Base-by-base conservation (phyloP, 116 monocot species). In the Papilionanthe hybrid region DNA sequence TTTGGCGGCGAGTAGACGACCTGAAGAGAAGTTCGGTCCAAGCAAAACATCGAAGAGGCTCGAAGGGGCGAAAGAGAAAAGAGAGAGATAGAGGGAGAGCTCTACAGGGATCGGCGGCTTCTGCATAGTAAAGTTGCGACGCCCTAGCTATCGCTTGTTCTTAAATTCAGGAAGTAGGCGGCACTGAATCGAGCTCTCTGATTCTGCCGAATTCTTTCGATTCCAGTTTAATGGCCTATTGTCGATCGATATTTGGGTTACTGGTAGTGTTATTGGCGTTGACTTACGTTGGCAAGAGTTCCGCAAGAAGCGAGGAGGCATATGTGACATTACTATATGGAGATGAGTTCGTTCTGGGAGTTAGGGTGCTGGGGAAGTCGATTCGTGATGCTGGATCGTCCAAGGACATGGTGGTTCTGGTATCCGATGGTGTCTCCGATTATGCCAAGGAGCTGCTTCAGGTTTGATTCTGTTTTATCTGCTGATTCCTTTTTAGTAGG, bases 281-380 rank as follows among this genome's bases (percentile, higher is more conserved):
- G 30, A 7, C 75, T 49, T 12, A 27, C n/a, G 66, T 75, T 37
- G 81, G 50, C 25, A 37, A 42, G 7, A 50, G 84, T 28, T 49
- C 43, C 55, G 72, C 69, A 12, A 60, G 42, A 72, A 77, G 81
- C 55, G 80, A 86, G 28, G 92, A 94, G 78, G 98, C 95, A 1
- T 99, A 94, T 76, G 95, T 82, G 55, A 94, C 98, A 1, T 95
- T 99, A 9, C 86, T 99, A 19, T 94, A 99, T 55, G 94, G 98
- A 9, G 95, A 99, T 72, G 94, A 99, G 85, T 99, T 94, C 87
- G 86, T 99, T 25, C 87, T 99, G 8, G 94, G 98, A 2, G 98
- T 93, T 42, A 85, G 98, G n/a, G 94, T 99, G n/a, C 89, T 99
- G 10, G 98, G 98, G 49, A 99, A 95, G 86, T 99, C 98, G 81